Evolutionary conservation across 2,329 filamentous ascomycete genomes (phyloP).

Genomic region (Epichloe hybrida): DNA sequence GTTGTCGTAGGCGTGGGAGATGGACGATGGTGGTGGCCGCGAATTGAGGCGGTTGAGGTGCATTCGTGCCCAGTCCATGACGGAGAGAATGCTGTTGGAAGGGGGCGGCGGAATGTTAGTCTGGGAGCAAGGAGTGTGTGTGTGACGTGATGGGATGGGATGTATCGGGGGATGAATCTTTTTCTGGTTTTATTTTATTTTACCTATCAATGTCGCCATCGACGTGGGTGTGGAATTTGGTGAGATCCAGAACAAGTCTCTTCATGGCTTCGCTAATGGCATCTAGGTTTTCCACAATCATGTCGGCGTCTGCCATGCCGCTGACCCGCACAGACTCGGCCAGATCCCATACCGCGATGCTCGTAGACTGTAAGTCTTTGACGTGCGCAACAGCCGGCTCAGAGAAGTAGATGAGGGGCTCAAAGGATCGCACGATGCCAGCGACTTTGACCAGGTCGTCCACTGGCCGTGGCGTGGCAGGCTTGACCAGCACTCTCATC

Average conservation of each 20-base stretch:
- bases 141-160: too few species aligned
- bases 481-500: constrained; percentile 53
- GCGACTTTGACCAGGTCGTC: constrained; percentile 79
- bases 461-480: constrained; percentile 35
- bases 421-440: constrained; percentile 77
- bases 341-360: constrained; percentile 87
- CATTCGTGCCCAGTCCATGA: constrained; percentile 91
- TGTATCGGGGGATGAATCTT: too few species aligned
- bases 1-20: constrained; percentile 68
- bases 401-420: constrained; percentile 88
- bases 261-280: constrained; percentile 77
- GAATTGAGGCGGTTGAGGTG: constrained; percentile 61
- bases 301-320: constrained; percentile 79
- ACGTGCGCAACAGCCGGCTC: constrained; percentile 81
- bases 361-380: constrained; percentile 76
- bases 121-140: too few species aligned
- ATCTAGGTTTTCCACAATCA: constrained; percentile 77
- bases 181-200: constrained; percentile 12
- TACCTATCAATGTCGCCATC: constrained; percentile 83
- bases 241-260: constrained; percentile 71
- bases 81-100: constrained; percentile 58
- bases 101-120: background rate
- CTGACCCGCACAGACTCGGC: constrained; percentile 79
- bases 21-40: constrained; percentile 38
- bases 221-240: constrained; percentile 84